These are phyloP conservation scores for Monilinia fructicola DNA, from an alignment of 2,329 filamentous ascomycete species.

Conservation along the genomic window DNA sequence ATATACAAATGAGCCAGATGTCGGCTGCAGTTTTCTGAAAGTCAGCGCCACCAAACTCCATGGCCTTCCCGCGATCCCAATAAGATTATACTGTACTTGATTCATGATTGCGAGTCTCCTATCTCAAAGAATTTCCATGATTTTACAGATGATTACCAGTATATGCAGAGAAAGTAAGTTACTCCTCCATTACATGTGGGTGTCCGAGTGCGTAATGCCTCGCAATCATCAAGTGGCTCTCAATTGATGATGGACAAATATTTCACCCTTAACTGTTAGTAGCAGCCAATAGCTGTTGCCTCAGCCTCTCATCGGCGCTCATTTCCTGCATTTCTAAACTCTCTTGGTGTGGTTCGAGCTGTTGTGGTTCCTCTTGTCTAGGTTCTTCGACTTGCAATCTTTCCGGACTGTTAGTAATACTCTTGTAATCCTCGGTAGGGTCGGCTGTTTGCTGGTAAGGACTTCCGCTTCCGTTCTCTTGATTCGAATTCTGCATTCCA, in stretches of 20 bases:
- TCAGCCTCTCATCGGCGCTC: slow-evolving; percentile 22
- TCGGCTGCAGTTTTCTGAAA: no score
- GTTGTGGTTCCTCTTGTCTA: not conserved
- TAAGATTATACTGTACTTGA: no score
- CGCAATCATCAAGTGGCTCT: no score
- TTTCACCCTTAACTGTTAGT: not conserved
- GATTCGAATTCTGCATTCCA: slow-evolving; percentile 42
- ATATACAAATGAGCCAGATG: no score
- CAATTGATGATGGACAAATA: not conserved
- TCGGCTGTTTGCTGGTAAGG: slow-evolving; percentile 14
- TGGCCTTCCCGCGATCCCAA: no score
- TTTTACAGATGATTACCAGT: no score
- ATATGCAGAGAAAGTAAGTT: no score
- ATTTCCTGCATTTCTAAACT: slow-evolving; percentile 19
- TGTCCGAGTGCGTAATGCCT: not conserved
- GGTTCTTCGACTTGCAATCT: slow-evolving; percentile 30
- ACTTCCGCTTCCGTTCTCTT: slow-evolving; percentile 13
- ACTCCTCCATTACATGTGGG: no score
- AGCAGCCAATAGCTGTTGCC: slow-evolving; percentile 19
- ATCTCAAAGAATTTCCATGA: no score
- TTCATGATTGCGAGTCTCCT: no score
- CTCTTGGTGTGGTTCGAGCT: slow-evolving; percentile 1
- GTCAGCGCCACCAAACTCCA: no score
- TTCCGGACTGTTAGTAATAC: slow-evolving; percentile 22
- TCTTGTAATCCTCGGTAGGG: slow-evolving; percentile 15